Evolutionary conservation across 768 basidiomycete species (phyloP), one percentile per base, ranked within the genome.

Genomic region (Hysterangium stoloniferum): DNA sequence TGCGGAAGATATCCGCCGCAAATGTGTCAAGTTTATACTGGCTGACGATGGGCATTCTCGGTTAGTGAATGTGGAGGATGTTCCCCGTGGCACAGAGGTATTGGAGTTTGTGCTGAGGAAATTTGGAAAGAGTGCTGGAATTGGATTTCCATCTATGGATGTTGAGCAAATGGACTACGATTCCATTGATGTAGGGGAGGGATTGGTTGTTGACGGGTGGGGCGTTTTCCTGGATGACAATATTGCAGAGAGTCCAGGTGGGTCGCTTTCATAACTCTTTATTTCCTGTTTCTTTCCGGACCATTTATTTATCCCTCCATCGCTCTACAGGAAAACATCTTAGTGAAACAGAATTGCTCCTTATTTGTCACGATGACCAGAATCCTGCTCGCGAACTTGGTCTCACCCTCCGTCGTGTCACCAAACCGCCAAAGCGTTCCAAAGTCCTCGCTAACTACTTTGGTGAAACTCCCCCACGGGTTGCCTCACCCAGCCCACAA

Each of bases 101-200:
- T 74, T 98, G 45, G 86, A 90, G 57, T 82, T 85, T 57, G 93
- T 88, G 1, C 70, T 99, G 55, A 87, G 80, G 63, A 99, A 99
- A 66, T 87, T 95, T 57, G 81, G 81, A 38, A 95, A 92, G 63
- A 63, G 75, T 0, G 68, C 68, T 28, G 68, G 65, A 27, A 50
- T 50, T 40, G 28, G 28, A 6, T 50, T 50, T 42, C 48, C 48
- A 9, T 41, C 37, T 4, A 50, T 40, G 25, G 28, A 4, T 19
- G 15, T 19, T 8, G 24, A 17, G 11, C 41, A 15, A 4, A 38
- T 41, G 5, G 69, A 69, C 42, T 59, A 71, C 44, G 79, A 78
- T 53, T 72, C 77, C 33, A 74, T 77, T n/a, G 79, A 80, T 52
- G 80, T 75, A 0, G 82, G 82, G 29, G 84, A 88, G 27, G 83